Percentiles rank a stretch among this genome's conserved stretches.
These are phyloP conservation scores for Neltuma alba DNA, from an alignment of 306 rosid species.

Conservation along the genomic window DNA sequence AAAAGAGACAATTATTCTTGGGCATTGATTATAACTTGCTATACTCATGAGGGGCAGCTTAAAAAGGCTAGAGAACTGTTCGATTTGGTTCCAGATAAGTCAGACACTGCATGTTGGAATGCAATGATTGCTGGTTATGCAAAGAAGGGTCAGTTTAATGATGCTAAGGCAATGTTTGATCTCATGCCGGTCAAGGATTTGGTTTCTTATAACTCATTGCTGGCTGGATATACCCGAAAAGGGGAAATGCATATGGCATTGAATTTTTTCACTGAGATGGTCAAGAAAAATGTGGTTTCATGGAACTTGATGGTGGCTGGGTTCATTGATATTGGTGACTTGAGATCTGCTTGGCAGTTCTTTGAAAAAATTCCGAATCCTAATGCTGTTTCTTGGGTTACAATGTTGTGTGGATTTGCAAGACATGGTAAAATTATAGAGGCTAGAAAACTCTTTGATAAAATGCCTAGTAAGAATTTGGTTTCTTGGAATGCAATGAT, in stretches of 20 bases:
- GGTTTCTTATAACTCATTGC: conserved; percentile 81
- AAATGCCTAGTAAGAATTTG: conserved; percentile 65
- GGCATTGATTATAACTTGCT: conserved; percentile 80
- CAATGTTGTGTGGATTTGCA: conserved; percentile 75
- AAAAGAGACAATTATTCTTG: conserved; percentile 69
- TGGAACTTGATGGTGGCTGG: conserved; percentile 88
- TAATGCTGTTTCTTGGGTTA: conserved; percentile 66
- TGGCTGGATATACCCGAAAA: conserved; percentile 74
- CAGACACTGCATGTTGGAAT: conserved; percentile 74
- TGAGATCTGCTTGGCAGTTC: conserved; percentile 70
- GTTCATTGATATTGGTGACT: conserved; percentile 56
- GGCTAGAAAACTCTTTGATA: conserved; percentile 67
- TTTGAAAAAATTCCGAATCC: conserved; percentile 65
- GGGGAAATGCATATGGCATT: conserved; percentile 66
- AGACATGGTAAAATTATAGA: conserved; percentile 56
- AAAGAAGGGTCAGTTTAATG: conserved; percentile 60
- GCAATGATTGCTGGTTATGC: conserved; percentile 79
- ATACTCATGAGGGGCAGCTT: conserved; percentile 60
- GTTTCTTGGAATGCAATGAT: conserved; percentile 96
- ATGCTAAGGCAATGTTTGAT: conserved; percentile 66
- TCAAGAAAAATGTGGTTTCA: conserved; percentile 64
- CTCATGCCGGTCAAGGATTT: conserved; percentile 67
- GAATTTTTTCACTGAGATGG: conserved; percentile 64
- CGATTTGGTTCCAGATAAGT: conserved; percentile 64
- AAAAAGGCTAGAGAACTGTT: conserved; percentile 73